A percentile compares a stretch with the other conserved stretches of the same genome.
Evolutionary conservation across 2,329 filamentous ascomycete species (phyloP).

Genomic region (Arthroderma uncinatum): DNA sequence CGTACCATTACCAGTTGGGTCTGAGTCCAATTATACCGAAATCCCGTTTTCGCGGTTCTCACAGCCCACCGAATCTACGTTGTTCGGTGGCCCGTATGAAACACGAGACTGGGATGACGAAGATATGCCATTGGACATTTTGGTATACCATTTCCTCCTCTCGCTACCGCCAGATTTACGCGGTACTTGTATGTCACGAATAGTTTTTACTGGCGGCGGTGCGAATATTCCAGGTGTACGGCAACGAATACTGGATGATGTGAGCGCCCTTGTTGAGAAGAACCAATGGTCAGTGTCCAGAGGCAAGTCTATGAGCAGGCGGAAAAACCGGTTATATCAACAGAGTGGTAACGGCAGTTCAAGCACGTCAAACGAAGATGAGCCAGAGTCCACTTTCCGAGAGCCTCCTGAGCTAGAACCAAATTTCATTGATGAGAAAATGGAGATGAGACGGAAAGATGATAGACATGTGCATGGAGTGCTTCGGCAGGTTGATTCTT

Average conservation of each 20-base stretch:
- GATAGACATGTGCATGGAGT: slow-evolving; percentile 27
- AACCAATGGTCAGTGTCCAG: slow-evolving; percentile 68
- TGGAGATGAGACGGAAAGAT: slow-evolving; percentile 29
- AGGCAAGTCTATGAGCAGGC: slow-evolving; percentile 52
- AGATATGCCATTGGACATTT: slow-evolving; percentile 63
- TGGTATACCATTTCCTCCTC: slow-evolving; percentile 67
- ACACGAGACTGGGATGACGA: slow-evolving; percentile 66
- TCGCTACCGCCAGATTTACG: slow-evolving; percentile 71
- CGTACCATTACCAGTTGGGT: slow-evolving; percentile 36
- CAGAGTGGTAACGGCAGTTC: neutral
- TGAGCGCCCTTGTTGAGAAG: slow-evolving; percentile 53
- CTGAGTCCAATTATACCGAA: slow-evolving; percentile 38
- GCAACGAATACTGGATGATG: slow-evolving; percentile 62
- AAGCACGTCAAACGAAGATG: neutral
- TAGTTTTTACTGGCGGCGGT: slow-evolving; percentile 75
- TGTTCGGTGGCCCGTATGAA: slow-evolving; percentile 52
- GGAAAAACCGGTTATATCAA: slow-evolving; percentile 24
- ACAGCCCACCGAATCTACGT: slow-evolving; percentile 60
- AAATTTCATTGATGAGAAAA: slow-evolving; percentile 37
- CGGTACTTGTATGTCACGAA: slow-evolving; percentile 74
- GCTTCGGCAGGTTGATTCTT: slow-evolving; percentile 44
- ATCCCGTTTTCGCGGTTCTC: slow-evolving; percentile 61
- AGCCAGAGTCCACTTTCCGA: neutral
- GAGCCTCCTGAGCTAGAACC: slow-evolving; percentile 21
- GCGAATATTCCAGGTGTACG: slow-evolving; percentile 70